Evolutionary conservation across 768 basidiomycete species (phyloP), one percentile per base, ranked within the genome.

Genomic region (Rickenella mellea): DNA sequence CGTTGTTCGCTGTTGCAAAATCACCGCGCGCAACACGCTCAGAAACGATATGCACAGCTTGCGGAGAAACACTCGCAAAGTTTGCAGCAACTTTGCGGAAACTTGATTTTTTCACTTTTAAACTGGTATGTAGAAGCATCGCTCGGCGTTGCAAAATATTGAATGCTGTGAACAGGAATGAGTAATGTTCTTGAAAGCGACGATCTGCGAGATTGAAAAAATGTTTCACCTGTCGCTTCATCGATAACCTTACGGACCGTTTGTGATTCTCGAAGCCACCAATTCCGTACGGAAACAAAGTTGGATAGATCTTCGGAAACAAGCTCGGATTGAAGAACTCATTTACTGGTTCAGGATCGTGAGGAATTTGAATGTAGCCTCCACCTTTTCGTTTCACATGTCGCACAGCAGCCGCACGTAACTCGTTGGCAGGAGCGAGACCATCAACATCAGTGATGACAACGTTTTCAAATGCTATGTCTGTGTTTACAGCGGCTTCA

Each of bases 301-400:
- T 64, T 2, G 69, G 68, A 50, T 64, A 70, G 14, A 67, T 58
- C 44, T 52, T 56, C 1, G 67, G 66, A 33, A 72, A 64, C n/a
- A 70, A 30, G 6, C 31, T 6, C 1, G 60, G 59, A 45, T 69
- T 65, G 25, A 46, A 46, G 49, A 64, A 67, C 39, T 68, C 63
- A 49, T 63, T 63, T 0, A 55, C 55, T 5, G 63, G 60, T 4
- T 21, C 12, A 12, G 53, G 42, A n/a, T 46, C 59, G 48, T 66
- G 67, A 4, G 53, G 53, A 27, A 66, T 46, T 33, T 60, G 31
- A 15, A 67, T 29, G 42, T 49, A 58, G 1, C 41, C 41, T 9
- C 57, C 56, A 5, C 56, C 56, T 29, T 48, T 49, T 12, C 55
- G 38, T 33, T 57, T 56, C 0, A 67, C 22, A 44, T 68, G 67